Base-by-base conservation (phyloP, 768 basidiomycete genomes). In the Russula lepida region DNA sequence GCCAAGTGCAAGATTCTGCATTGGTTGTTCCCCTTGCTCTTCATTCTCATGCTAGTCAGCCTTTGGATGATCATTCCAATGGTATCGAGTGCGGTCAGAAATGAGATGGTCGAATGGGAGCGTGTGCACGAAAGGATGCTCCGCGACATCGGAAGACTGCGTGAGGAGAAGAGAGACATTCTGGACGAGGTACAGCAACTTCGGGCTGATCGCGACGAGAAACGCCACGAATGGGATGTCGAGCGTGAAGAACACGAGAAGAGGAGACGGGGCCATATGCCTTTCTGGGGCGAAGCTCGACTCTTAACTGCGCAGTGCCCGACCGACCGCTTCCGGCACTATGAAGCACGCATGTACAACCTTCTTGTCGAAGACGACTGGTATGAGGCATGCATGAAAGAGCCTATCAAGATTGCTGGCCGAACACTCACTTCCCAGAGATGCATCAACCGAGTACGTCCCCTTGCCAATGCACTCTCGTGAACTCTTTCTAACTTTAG, bases 311-410 rank as follows among this genome's bases (percentile, higher is more conserved):
- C 32, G 21, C 52, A 59, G 21, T 62, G 60, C 48, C 57, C 64
- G 17, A 27, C 1, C 17, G 63, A 58, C 21, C 57, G 56, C 47
- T 19, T 54, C 52, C 55, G 64, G 17, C 56, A n/a, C 5, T 63
- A 63, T 23, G 66, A 69, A 23, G 52, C 68, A 4, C 63, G 61
- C 11, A 61, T 71, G 47, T 52, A 62, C 53, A 65, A 62, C 30
- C 56, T 71, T 7, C 61, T 54, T 21, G 21, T 58, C n/a, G 68
- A 64, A 28, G 68, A 69, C 4, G 64, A 70, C 51, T 68, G 67
- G 69, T 37, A 62, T 35, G 60, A 21, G 41, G 67, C 66, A 54
- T 71, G 70, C 53, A 56, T 54, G 61, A 58, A 54, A 19, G 46
- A 47, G 51, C 12, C 44, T 9, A 33, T 43, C 19, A 3, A 41